A percentile compares a stretch with the other conserved stretches of the same genome.
These are phyloP conservation scores for Zalaria sp. DNA, from an alignment of 2,329 filamentous ascomycete species.

Conservation along the genomic window DNA sequence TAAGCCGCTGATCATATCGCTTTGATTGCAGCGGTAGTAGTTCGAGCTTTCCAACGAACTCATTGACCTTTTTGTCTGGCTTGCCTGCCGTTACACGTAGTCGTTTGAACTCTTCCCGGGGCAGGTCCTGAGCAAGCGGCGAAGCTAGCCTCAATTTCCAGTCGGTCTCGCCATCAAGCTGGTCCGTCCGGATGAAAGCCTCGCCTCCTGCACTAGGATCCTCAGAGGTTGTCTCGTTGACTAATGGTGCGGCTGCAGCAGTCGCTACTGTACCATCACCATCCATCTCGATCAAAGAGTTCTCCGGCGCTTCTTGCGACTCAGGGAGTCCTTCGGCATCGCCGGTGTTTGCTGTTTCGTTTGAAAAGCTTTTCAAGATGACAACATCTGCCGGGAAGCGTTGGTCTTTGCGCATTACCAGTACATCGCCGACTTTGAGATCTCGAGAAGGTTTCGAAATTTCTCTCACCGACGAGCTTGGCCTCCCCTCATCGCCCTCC, in stretches of 20 bases:
- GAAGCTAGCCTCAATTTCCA: conserved; percentile 93
- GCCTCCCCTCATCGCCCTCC: conserved; percentile 17
- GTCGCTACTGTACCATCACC: conserved; percentile 6
- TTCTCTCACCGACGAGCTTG: conserved; percentile 32
- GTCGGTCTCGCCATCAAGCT: conserved; percentile 93
- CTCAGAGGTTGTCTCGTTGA: conserved; percentile 18
- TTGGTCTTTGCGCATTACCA: conserved; percentile 84
- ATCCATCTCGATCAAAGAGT: conserved; percentile 12
- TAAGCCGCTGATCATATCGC: conserved; percentile 29
- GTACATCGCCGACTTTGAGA: conserved; percentile 85
- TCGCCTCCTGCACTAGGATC: conserved; percentile 50
- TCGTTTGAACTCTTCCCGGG: conserved; percentile 53
- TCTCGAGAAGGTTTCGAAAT: conserved; percentile 71
- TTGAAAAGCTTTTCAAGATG: conserved; percentile 67
- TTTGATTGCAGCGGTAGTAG: conserved; percentile 42
- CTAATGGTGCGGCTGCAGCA: conserved; percentile 13
- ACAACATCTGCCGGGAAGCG: conserved; percentile 89
- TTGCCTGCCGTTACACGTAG: conserved; percentile 68
- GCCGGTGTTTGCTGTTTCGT: conserved; percentile 29
- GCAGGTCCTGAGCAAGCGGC: conserved; percentile 66
- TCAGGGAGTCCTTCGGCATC: conserved; percentile 22
- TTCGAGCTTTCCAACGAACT: conserved; percentile 83
- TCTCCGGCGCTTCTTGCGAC: conserved; percentile 8
- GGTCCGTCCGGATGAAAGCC: conserved; percentile 93
- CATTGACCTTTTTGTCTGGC: conserved; percentile 86